Evolutionary conservation across 208 protist genomes (phyloP).

Genomic region (Spongospora subterranea): DNA sequence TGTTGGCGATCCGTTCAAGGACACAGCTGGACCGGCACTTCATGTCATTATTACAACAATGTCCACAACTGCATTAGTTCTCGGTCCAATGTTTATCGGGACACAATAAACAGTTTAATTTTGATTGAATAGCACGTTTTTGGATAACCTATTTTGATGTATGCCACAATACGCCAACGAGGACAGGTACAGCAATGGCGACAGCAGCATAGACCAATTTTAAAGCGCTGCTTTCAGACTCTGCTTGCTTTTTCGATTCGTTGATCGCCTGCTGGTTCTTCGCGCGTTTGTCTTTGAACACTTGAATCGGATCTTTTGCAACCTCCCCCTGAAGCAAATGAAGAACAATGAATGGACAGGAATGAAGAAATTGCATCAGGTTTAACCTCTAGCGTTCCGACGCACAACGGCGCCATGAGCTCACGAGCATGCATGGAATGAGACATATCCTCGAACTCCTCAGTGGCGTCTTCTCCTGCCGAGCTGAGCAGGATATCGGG

Average conservation of each 20-base stretch:
- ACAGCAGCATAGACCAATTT: neutral
- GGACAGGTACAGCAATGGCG: conserved; percentile 1
- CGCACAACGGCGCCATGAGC: conserved; percentile 59
- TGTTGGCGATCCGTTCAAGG: conserved; percentile 94
- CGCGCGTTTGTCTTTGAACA: neutral
- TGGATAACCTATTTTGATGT: neutral
- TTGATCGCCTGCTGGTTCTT: neutral
- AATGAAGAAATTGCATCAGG: neutral
- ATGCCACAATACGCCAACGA: neutral
- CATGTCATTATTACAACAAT: conserved; percentile 94
- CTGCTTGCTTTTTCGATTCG: neutral
- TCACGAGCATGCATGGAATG: conserved; percentile 64
- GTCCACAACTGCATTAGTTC: conserved; percentile 91
- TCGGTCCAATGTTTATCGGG: conserved; percentile 78
- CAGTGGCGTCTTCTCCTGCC: conserved; percentile 65
- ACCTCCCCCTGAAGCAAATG: neutral
- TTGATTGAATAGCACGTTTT: neutral
- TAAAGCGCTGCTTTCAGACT: neutral
- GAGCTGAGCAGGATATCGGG: conserved; percentile 66
- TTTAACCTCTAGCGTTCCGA: conserved; percentile 65
- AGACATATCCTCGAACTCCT: conserved; percentile 66
- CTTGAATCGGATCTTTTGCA: neutral
- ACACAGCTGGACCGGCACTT: conserved; percentile 89
- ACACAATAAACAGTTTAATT: conserved; percentile 53
- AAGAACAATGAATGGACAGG: neutral